phyloP scores from a whole-genome alignment of 495 filamentous ascomycete species.

The Aspergillus bridgeri region DNA sequence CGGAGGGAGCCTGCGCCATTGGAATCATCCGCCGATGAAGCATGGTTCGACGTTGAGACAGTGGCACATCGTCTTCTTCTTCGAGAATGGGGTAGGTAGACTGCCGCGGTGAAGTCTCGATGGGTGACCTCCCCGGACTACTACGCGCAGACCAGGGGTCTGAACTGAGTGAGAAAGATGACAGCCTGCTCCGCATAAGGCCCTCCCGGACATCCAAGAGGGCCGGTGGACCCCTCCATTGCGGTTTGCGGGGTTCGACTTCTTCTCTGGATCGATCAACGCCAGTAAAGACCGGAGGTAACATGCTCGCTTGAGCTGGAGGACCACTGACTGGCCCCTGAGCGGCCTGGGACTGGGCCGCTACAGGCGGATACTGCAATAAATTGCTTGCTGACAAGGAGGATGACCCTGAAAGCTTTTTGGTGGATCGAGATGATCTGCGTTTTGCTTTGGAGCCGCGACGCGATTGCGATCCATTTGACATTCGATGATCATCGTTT shows the following conservation, averaged over 20 bases:
- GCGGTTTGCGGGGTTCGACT: constrained; percentile 16
- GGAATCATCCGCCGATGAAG: constrained; percentile 37
- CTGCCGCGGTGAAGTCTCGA: constrained; percentile 8
- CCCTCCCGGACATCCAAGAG: constrained; percentile 43
- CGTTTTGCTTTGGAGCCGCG: constrained; percentile 9
- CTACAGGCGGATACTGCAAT: constrained; percentile 6
- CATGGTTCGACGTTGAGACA: constrained; percentile 61
- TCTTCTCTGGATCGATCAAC: constrained; percentile 14
- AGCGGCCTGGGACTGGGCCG: constrained; percentile 7
- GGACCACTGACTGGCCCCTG: not conserved
- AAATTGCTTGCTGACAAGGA: constrained; percentile 20
- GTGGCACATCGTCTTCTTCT: constrained; percentile 67
- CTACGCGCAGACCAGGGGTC: constrained; percentile 34
- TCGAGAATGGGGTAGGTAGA: constrained; percentile 23
- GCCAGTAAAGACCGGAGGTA: constrained; percentile 1
- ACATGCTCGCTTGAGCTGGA: not conserved
- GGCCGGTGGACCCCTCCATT: constrained; percentile 35
- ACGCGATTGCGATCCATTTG: constrained; percentile 9
- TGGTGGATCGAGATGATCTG: constrained; percentile 11
- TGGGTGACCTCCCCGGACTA: constrained; percentile 28
- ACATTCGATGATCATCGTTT: constrained; percentile 17
- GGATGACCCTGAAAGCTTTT: constrained; percentile 16
- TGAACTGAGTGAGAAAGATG: constrained; percentile 36
- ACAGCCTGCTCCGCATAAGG: constrained; percentile 35
- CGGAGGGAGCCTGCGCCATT: constrained; percentile 14